phyloP scores from a whole-genome alignment of 306 rosid genomes.

The Pterocarpus macrocarpus region DNA sequence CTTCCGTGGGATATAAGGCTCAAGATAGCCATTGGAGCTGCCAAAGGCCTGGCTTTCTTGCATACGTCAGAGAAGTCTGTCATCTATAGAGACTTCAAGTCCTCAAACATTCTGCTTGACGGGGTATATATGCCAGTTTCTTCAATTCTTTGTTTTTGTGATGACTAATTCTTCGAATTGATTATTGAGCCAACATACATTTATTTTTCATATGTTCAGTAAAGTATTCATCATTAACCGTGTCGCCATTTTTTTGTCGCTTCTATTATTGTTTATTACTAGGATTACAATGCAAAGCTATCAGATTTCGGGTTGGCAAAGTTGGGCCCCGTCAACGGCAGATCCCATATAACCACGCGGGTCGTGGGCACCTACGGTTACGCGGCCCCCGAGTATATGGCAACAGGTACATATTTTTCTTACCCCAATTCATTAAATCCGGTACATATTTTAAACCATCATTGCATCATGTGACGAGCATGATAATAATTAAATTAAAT shows the following conservation, averaged over 20 bases:
- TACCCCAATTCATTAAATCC: no score
- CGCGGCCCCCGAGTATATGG: conserved; percentile 88
- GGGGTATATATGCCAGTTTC: conserved; percentile 44
- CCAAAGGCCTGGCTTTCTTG: conserved; percentile 70
- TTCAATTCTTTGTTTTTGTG: neutral
- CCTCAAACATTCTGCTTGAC: conserved; percentile 84
- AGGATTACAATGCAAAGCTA: conserved; percentile 76
- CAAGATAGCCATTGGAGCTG: conserved; percentile 87
- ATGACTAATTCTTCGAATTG: neutral
- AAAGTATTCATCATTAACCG: neutral
- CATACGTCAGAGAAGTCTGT: conserved; percentile 74
- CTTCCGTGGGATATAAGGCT: conserved; percentile 77
- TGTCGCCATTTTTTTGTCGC: neutral
- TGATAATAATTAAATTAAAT: no score
- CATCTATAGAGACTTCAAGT: conserved; percentile 86
- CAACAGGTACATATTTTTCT: conserved; percentile 60
- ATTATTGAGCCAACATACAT: neutral
- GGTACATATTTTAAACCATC: no score
- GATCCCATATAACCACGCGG: conserved; percentile 75
- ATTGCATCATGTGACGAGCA: no score
- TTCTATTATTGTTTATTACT: neutral
- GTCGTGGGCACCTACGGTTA: conserved; percentile 87
- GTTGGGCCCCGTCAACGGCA: conserved; percentile 73
- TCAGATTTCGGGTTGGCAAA: conserved; percentile 93
- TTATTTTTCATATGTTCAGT: neutral